Evolutionary conservation across 768 basidiomycete genomes (phyloP), one percentile per base, ranked within the genome.

Genomic region (Porphyrellus cyaneotinctus): DNA sequence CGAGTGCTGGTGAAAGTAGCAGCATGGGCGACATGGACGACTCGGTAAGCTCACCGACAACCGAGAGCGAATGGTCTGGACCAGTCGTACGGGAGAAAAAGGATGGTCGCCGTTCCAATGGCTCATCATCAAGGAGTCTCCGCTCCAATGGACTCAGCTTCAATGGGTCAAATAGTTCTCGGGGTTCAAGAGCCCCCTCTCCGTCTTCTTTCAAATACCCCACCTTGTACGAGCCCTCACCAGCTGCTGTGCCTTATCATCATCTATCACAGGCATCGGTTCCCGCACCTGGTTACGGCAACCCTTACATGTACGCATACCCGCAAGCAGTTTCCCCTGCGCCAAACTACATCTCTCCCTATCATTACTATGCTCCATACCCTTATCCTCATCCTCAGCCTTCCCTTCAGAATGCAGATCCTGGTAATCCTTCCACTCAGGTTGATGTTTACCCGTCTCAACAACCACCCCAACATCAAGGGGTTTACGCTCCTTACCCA

Each of bases 1-100:
- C 77, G 6, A 67, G 78, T 47, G 75, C 69, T n/a, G 78, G 76
- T 23, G 82, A 78, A 48, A 73, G 77, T 26, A 85, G 85, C 60
- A 85, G 82, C 56, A 67, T 75, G 41, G 83, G 80, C 41, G 87
- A 88, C 61, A 68, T 78, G 10, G 87, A 89, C 51, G 88, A 89
- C 54, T 76, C 80, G 15, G 77, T 74, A 23, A 85, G 85, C 62
- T 87, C 85, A 8, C 85, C 85, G 31, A 78, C 86, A 7, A 88
- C 87, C 17, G 88, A 91, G 70, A 88, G 87, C 67, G 88, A 91
- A 69, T 88, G 86, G 81, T 88, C 88, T 10, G 80, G 74, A 3
- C 77, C 80, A 6, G 73, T 74, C 46, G 68, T 74, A 35, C 75
- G 81, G 37, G 84, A 87, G 57, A 82, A 77, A 64, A 80, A 76